phyloP scores from a whole-genome alignment of 1,139 yeast species.

The Debaryomyces subglobosus region DNA sequence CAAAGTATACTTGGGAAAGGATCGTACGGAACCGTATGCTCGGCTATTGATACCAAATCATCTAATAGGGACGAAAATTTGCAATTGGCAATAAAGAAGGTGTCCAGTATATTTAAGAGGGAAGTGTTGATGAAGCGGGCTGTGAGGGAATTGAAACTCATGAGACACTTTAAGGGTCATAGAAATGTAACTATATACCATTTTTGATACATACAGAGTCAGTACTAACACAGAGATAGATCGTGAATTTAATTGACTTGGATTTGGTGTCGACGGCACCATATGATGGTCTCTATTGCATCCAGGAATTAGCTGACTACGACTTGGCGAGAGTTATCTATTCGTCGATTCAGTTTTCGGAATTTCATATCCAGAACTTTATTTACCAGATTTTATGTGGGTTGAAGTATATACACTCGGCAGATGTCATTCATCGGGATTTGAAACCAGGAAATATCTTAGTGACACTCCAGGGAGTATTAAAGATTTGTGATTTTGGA shows the following conservation, averaged over 20 bases:
- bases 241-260: conserved; percentile 70
- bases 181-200: conserved; percentile 49
- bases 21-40: conserved; percentile 86
- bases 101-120: conserved; percentile 64
- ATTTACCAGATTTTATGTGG: conserved; percentile 81
- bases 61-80: conserved; percentile 19
- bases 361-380: conserved; percentile 76
- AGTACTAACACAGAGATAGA: conserved; percentile 30
- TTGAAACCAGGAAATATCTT: conserved; percentile 83
- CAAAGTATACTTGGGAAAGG: conserved; percentile 78
- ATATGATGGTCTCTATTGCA: conserved; percentile 84
- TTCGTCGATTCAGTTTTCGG: conserved; percentile 77
- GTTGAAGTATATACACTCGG: conserved; percentile 79
- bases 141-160: conserved; percentile 72
- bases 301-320: conserved; percentile 74
- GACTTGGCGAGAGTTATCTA: conserved; percentile 81
- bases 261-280: conserved; percentile 69
- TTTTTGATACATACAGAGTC: neutral
- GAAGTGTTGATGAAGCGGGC: conserved; percentile 74
- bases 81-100: conserved; percentile 75
- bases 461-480: conserved; percentile 67
- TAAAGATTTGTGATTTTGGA: conserved; percentile 88
- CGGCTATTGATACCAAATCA: conserved; percentile 64
- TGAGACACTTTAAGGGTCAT: conserved; percentile 83
- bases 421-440: conserved; percentile 83